Evolutionary conservation across 2,329 filamentous ascomycete genomes (phyloP).

Genomic region (Ascochyta lentis): DNA sequence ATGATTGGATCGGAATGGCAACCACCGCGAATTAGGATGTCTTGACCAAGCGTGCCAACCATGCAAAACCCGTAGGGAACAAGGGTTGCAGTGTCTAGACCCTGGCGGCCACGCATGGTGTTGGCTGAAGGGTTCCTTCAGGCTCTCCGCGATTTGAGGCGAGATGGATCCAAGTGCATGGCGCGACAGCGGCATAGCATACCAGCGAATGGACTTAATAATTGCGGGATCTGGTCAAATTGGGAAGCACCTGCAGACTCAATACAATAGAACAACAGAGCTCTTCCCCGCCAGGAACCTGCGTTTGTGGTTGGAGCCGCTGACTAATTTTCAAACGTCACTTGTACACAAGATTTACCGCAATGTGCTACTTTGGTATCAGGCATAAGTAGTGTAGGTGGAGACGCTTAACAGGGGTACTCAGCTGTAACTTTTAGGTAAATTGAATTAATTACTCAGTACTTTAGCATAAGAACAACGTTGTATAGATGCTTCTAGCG

Average conservation of each 20-base stretch:
- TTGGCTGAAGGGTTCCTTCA: not conserved
- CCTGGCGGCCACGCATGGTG: not conserved
- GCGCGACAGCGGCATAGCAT: not conserved
- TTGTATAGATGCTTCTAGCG: no score
- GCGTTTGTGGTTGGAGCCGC: not conserved
- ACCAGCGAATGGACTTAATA: not conserved
- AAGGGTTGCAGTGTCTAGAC: not conserved
- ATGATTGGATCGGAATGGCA: not conserved
- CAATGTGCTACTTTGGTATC: no score
- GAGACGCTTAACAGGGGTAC: no score
- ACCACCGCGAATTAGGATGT: not conserved
- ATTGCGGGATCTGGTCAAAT: not conserved
- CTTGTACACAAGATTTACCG: not conserved
- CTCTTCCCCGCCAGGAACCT: not conserved
- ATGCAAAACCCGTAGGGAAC: not conserved
- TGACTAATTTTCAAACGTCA: not conserved
- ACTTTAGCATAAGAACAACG: no score
- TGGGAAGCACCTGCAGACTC: not conserved
- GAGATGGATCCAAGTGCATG: not conserved
- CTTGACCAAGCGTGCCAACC: not conserved
- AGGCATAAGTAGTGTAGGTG: no score
- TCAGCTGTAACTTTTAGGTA: no score
- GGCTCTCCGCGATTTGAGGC: not conserved
- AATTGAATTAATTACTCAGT: no score
- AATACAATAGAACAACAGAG: no score